phyloP scores from a whole-genome alignment of 1,284 basidiomycete genomes.

The Marasmius fiardii region DNA sequence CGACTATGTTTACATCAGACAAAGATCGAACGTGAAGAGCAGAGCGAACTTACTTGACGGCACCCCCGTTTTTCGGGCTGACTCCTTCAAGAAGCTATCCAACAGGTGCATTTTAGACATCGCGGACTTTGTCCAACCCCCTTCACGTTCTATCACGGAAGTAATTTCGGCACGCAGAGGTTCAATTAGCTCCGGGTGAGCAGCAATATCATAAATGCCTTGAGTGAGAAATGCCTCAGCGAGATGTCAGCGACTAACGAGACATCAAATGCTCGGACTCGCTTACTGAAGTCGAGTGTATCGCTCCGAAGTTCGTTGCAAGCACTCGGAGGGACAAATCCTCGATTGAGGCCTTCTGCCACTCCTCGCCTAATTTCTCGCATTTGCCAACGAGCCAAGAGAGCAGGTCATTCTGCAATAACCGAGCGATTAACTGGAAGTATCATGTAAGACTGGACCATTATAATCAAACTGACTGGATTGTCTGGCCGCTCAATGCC shows the following conservation, averaged over 20 bases:
- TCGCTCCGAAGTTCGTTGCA: background rate
- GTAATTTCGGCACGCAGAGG: background rate
- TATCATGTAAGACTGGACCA: background rate
- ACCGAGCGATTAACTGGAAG: background rate
- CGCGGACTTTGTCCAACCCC: slow-evolving; percentile 5
- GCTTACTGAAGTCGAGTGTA: background rate
- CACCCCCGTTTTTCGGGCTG: background rate
- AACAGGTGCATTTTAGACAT: slow-evolving; percentile 7
- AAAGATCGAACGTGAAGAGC: background rate
- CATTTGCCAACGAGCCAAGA: background rate
- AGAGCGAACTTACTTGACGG: background rate
- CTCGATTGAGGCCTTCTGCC: background rate
- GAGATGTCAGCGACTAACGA: background rate
- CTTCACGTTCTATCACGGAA: background rate
- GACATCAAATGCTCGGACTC: background rate
- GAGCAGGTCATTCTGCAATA: background rate
- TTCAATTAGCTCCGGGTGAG: background rate
- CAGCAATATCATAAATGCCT: background rate
- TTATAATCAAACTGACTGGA: background rate
- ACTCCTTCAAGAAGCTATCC: slow-evolving; percentile 12
- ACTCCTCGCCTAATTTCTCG: background rate
- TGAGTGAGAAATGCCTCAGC: background rate
- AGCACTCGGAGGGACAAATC: background rate
- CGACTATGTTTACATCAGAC: slow-evolving; percentile 13
- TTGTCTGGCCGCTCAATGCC: background rate